phyloP scores from a whole-genome alignment of 2,329 filamentous ascomycete species.

The Talaromyces sp. region DNA sequence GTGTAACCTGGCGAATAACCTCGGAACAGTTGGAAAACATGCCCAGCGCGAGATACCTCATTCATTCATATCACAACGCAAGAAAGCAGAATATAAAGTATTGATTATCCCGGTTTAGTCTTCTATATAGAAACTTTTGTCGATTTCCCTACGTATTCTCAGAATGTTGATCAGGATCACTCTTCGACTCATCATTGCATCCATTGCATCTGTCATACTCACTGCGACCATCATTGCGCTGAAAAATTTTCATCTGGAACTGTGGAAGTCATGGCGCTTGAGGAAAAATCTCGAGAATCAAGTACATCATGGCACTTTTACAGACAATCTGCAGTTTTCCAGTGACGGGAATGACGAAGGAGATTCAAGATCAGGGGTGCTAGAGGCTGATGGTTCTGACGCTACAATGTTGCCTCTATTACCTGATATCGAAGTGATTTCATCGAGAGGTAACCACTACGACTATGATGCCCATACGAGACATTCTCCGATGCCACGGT shows the following conservation, averaged over 20 bases:
- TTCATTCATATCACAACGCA: not conserved
- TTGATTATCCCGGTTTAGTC: too few relatives aligned
- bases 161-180: not conserved
- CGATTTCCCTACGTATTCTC: not conserved
- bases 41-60: not conserved
- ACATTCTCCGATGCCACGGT: not conserved
- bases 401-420: not conserved
- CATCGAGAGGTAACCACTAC: not conserved
- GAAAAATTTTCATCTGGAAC: not conserved
- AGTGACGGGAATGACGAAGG: not conserved
- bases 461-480: not conserved
- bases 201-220: slow-evolving; percentile 1
- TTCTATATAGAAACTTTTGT: too few relatives aligned
- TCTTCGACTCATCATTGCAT: not conserved
- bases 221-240: not conserved
- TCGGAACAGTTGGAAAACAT: not conserved
- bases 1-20: not conserved
- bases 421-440: not conserved
- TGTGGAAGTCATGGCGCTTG: not conserved
- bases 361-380: not conserved
- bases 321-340: not conserved
- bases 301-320: not conserved
- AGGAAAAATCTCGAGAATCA: not conserved
- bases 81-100: not conserved
- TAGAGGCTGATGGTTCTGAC: not conserved